phyloP scores from a whole-genome alignment of 2,329 filamentous ascomycete species.

The Apiospora saccharicola region DNA sequence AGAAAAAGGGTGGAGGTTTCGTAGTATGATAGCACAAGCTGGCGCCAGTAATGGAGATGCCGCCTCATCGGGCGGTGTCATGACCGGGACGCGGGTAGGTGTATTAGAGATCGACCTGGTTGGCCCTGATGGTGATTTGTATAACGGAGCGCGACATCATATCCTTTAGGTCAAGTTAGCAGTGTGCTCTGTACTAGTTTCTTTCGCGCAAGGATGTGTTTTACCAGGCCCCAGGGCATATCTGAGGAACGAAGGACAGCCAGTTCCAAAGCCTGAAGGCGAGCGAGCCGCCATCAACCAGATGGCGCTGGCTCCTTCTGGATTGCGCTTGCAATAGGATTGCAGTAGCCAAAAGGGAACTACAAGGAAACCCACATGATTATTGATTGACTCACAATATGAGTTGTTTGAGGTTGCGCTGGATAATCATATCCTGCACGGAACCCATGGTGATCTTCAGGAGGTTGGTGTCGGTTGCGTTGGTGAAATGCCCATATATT shows the following conservation, averaged over 20 bases:
- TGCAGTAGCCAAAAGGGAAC: constrained; percentile 14
- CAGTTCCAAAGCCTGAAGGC: background rate
- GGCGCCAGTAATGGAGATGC: background rate
- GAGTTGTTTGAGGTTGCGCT: constrained; percentile 81
- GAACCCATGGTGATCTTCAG: constrained; percentile 87
- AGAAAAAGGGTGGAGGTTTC: constrained; percentile 1
- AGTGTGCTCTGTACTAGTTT: background rate
- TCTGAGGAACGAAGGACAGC: background rate
- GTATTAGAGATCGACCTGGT: background rate
- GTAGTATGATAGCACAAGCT: constrained; percentile 2
- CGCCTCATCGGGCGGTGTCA: background rate
- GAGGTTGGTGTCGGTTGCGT: constrained; percentile 73
- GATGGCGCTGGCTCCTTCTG: background rate
- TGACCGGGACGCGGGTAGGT: background rate
- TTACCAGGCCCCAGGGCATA: background rate
- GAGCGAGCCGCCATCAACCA: background rate
- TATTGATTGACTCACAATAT: constrained; percentile 65
- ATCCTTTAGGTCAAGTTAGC: constrained; percentile 1
- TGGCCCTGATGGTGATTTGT: background rate
- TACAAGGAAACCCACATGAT: constrained; percentile 31
- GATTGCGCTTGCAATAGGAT: constrained; percentile 22
- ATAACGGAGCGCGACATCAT: background rate
- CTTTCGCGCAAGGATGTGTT: background rate
- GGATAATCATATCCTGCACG: constrained; percentile 88
- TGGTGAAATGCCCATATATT: constrained; percentile 69